Evolutionary conservation across 352 stramenopile species (phyloP).

Genomic region (Phytophthora syringae): DNA sequence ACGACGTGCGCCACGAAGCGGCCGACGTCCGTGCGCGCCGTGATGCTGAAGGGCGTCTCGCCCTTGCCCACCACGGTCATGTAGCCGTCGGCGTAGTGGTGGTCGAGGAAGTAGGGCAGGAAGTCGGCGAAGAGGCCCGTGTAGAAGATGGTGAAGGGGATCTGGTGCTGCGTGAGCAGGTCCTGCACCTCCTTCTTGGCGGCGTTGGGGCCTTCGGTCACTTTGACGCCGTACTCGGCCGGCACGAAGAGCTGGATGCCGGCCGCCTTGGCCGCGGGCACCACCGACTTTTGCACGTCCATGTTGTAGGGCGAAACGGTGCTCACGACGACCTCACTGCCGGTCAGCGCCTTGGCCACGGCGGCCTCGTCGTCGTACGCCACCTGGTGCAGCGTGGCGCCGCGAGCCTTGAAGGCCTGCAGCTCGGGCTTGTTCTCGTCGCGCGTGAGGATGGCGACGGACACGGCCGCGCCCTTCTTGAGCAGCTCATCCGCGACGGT

Average conservation of each 20-base stretch:
- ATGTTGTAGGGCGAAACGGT: conserved; percentile 16
- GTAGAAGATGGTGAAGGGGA: conserved; percentile 20
- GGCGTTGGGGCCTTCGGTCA: too few species aligned
- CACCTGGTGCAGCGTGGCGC: conserved; percentile 27
- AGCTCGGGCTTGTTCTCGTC: conserved; percentile 19
- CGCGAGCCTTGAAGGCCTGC: conserved; percentile 34
- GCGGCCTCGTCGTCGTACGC: too few species aligned
- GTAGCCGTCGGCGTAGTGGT: conserved; percentile 25
- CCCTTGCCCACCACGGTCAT: conserved; percentile 25
- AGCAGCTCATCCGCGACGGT: conserved; percentile 35
- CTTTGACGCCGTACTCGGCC: conserved; percentile 23
- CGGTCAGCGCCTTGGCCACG: conserved; percentile 26
- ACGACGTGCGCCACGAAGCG: too few species aligned
- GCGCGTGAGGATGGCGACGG: conserved; percentile 28
- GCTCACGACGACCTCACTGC: too few species aligned
- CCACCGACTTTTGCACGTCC: conserved; percentile 14
- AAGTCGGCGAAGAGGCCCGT: too few species aligned
- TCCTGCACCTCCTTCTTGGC: too few species aligned
- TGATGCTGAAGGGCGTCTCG: conserved; percentile 21
- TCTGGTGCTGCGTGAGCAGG: too few species aligned
- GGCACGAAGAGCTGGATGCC: conserved; percentile 39
- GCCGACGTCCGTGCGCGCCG: conserved; percentile 5
- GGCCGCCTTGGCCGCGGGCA: not conserved
- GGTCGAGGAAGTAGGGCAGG: too few species aligned
- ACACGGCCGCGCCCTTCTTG: conserved; percentile 27